Percentiles rank a stretch among this genome's conserved stretches.
Evolutionary conservation across 2,329 filamentous ascomycete genomes (phyloP).

Genomic region (Hawksworthiomyces lignivorus): DNA sequence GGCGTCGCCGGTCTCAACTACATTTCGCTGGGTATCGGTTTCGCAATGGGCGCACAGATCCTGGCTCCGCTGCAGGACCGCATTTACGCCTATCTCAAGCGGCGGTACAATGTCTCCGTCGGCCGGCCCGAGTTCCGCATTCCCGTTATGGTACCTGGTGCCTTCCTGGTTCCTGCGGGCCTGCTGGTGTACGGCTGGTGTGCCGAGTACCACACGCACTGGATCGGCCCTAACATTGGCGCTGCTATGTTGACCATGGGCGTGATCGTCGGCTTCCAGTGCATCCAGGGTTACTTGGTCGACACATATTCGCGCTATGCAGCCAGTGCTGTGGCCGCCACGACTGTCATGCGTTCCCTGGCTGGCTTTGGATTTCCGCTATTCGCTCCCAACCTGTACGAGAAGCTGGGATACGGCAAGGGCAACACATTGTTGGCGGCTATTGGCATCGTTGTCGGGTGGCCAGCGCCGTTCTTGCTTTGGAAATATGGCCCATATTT

Average conservation of each 20-base stretch:
- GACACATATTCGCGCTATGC: slow-evolving; percentile 39
- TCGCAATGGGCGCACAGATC: slow-evolving; percentile 39
- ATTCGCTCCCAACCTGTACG: slow-evolving; percentile 40
- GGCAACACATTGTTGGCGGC: slow-evolving; percentile 36
- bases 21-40: slow-evolving; percentile 27
- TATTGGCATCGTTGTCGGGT: slow-evolving; percentile 31
- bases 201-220: slow-evolving; percentile 33
- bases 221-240: slow-evolving; percentile 39
- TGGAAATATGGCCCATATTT: slow-evolving; percentile 36
- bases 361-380: slow-evolving; percentile 46
- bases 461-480: slow-evolving; percentile 35
- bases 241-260: slow-evolving; percentile 29
- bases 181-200: slow-evolving; percentile 40
- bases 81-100: slow-evolving; percentile 35
- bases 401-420: slow-evolving; percentile 31
- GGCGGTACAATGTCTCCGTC: slow-evolving; percentile 23
- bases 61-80: slow-evolving; percentile 38
- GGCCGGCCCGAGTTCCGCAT: slow-evolving; percentile 36
- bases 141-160: slow-evolving; percentile 33
- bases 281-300: slow-evolving; percentile 38
- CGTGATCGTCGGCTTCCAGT: slow-evolving; percentile 34
- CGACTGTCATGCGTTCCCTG: slow-evolving; percentile 37
- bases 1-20: slow-evolving; percentile 31
- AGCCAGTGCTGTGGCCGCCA: slow-evolving; percentile 36
- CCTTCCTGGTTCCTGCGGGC: slow-evolving; percentile 34